Evolutionary conservation across 2,329 filamentous ascomycete genomes (phyloP).

Genomic region (Gliomastix tumulicola): DNA sequence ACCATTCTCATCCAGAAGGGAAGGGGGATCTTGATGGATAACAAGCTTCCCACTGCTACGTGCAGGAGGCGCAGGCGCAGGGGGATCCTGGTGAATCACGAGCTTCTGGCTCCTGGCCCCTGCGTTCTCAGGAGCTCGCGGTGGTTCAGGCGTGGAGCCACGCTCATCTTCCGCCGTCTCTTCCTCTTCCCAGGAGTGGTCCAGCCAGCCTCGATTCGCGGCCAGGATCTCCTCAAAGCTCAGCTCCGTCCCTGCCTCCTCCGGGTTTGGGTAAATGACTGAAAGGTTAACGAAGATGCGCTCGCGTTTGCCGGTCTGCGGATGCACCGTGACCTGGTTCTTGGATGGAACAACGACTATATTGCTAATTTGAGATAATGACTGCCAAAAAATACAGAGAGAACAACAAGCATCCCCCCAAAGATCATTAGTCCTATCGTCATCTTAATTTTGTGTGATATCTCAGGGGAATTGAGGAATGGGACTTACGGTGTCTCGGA

Average conservation of each 20-base stretch:
- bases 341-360: conserved; percentile 63
- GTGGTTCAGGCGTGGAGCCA: too few relatives aligned
- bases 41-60: conserved; percentile 32
- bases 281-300: conserved; percentile 83
- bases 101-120: conserved; percentile 7
- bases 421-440: conserved; percentile 89
- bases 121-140: too few relatives aligned
- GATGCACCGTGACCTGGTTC: conserved; percentile 76
- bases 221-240: conserved; percentile 93
- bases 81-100: conserved; percentile 13
- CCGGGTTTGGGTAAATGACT: conserved; percentile 73
- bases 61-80: too few relatives aligned
- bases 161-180: conserved; percentile 4
- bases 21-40: conserved; percentile 31
- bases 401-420: conserved; percentile 21
- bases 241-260: conserved; percentile 65
- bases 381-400: conserved; percentile 46
- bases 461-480: conserved; percentile 23
- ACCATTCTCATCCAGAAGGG: conserved; percentile 54
- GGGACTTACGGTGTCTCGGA: conserved; percentile 80
- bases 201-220: conserved; percentile 62
- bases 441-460: conserved; percentile 67
- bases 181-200: conserved; percentile 42
- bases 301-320: conserved; percentile 75
- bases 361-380: conserved; percentile 54